Base-by-base conservation (phyloP, 2,329 filamentous ascomycete genomes). In the Westerdykella ornata region DNA sequence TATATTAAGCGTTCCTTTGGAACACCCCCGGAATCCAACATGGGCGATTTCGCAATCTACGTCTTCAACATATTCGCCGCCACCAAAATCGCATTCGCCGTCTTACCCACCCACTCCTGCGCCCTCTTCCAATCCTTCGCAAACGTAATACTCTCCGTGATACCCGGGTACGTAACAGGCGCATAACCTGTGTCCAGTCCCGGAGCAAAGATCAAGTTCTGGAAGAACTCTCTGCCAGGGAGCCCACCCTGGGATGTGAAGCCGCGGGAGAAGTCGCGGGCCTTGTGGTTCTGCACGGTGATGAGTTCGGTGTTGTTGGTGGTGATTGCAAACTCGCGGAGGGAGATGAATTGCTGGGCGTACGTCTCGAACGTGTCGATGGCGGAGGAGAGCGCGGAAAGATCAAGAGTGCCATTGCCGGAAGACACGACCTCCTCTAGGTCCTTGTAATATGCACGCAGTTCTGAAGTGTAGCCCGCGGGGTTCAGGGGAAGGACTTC, bases 191-290 rank as follows among this genome's bases (percentile, higher is more conserved):
- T 66, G 42, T 67, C 64, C 13, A 71, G 42, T 0, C 71, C 71
- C 4, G 71, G 71, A 6, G 71, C 70, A 43, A 71, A 72, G 15
- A 72, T 63, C 7, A 70, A 59, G 48, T 74, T 63, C 46, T 68
- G 68, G 50, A 67, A 73, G 46, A 69, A 73, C 45, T 69, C 64
- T 12, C 71, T 52, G 2, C 62, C 65, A 0, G 69, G 67, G 26
- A 73, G 46, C 11, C 71, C 71, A n/a, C 69, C 69, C 40, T 72
- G 67, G 15, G 53, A 62, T 3, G 69, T 66, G 44, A 74, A 73
- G 0, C 67, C 69, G 6, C 71, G 57, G 19, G 66, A 65, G 54
- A 72, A 72, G 41, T 72, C 69, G 8, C 68, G 57, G 35, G 67
- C 65, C 49, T 72, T 72, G 44, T 63, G 54, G 50, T 74, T 74